Evolutionary conservation across 257 asterid species (phyloP), one percentile per base, ranked within the genome.

Genomic region (Scutellaria galericulata): DNA sequence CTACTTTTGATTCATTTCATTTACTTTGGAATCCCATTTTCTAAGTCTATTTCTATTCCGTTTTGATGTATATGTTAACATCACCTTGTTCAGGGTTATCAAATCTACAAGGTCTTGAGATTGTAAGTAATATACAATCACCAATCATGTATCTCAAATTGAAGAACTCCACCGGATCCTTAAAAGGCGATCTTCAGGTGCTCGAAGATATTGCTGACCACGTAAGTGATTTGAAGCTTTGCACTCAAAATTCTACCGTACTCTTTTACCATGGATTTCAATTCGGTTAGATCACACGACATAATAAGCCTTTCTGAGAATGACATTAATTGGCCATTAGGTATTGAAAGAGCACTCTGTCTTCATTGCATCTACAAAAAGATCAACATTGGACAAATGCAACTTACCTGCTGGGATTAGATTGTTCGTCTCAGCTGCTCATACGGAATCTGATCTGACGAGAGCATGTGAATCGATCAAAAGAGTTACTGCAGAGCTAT

Each of bases 311-410:
- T 12, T 68, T 15, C 35, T 18, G 55, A 64, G 41, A 46, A 4
- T 7, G 40, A 12, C 64, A 7, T 57, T 39, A 66, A 64, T 64
- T 46, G 35, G 5, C 45, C 61, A 77, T 74, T 83, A 90, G 96
- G 84, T 83, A 14, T 37, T 90, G 87, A 88, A 88, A 72, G 88
- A 83, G 64, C 84, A 90, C 79, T 75, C 83, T 5, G 66, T 90
- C 64, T 84, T 88, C 68, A 75, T 90, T 15, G 84, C 78, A 7
- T 80, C 89, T 64, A 83, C 96, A 54, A 90, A 79, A 75, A 76
- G 94, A 78, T 86, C 96, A 24, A 80, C 83, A 6, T 76, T 88
- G 13, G 96, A 90, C 77, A 90, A 83, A 76, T 90, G 96, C 84
- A 80, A 73, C 8, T 74, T 89, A 74, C 90, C 92, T 1, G 83